Conservation (phyloP, 2,329 filamentous ascomycete genomes). For the Dactylonectria macrodidyma region DNA sequence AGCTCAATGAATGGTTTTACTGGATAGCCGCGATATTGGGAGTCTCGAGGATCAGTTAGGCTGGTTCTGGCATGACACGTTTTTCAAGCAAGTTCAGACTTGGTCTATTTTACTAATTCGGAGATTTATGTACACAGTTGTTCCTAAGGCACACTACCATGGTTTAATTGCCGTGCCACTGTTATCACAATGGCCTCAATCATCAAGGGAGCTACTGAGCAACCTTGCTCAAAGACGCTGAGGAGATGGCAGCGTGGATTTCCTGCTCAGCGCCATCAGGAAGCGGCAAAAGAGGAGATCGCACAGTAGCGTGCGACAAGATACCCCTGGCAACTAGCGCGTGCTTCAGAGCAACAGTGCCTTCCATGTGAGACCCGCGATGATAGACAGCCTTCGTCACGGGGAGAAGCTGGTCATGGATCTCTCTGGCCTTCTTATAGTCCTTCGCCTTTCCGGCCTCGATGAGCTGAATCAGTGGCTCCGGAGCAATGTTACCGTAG, state of each 20-base stretch:
- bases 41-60: too few relatives aligned
- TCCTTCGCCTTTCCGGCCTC: conserved; percentile 65
- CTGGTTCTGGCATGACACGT: too few relatives aligned
- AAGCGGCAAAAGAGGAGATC: conserved; percentile 63
- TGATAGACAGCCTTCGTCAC: conserved; percentile 69
- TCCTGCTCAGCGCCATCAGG: conserved; percentile 59
- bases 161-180: too few relatives aligned
- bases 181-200: not conserved
- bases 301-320: conserved; percentile 63
- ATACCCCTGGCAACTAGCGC: conserved; percentile 66
- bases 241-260: conserved; percentile 58
- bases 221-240: conserved; percentile 43
- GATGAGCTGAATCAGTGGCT: conserved; percentile 65
- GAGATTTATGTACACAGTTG: too few relatives aligned
- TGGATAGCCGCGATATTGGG: too few relatives aligned
- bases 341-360: conserved; percentile 67
- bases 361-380: conserved; percentile 69
- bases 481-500: conserved; percentile 67
- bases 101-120: too few relatives aligned
- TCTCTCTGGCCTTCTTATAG: conserved; percentile 61
- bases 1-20: too few relatives aligned
- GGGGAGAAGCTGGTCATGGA: conserved; percentile 66
- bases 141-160: too few relatives aligned
- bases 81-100: too few relatives aligned
- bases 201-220: conserved; percentile 13